Base-by-base conservation (phyloP, 1,284 basidiomycete genomes). In the Fomitopsis pinicola region DNA sequence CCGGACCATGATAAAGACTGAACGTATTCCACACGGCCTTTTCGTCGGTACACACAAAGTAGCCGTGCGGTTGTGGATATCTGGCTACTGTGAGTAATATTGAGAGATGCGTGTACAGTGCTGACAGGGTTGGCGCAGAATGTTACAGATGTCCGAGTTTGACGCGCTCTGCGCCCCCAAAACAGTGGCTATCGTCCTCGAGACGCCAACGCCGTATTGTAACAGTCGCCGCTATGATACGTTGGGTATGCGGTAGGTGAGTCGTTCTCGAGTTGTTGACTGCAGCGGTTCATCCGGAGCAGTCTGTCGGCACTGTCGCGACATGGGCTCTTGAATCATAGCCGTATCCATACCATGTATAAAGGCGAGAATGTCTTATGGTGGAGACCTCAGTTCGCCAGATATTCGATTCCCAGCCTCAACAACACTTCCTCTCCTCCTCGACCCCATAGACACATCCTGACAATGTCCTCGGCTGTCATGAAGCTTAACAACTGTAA, bases 401-500 rank as follows among this genome's bases (percentile, higher is more conserved):
- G n/a, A 26, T 7, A 35, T 17, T 22, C 35, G 3, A 7, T 38
- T 35, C 17, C 14, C 35, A 38, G 6, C 35, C 52, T 38, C 52
- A 54, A 33, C 19, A 22, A 33, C 10, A 33, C 5, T 26, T 33
- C 52, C 28, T 36, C 50, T 17, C 17, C 28, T 8, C 17, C 4
- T 5, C 30, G 36, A 45, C 14, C 5, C 4, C 30, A 38, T 33
- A 14, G 22, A 38, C 15, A 38, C 35, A 38, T 38, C 12, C 50
- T 17, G n/a, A 14, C 19, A 19, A 54, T 54, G 52, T 38, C 35
- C 14, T 55, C 54, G 28, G 62, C 52, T 58, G 66, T 77, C 55
- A 82, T 82, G 5, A 68, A 68, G 19, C 73, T 87, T 57, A 73
- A 87, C 70, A 87, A 87, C 69, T 75, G 86, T 80, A 63, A 68